Percentiles rank a stretch among this genome's conserved stretches.
phyloP scores from a whole-genome alignment of 129 eudicot species.

The Chrysanthemum seticuspe region DNA sequence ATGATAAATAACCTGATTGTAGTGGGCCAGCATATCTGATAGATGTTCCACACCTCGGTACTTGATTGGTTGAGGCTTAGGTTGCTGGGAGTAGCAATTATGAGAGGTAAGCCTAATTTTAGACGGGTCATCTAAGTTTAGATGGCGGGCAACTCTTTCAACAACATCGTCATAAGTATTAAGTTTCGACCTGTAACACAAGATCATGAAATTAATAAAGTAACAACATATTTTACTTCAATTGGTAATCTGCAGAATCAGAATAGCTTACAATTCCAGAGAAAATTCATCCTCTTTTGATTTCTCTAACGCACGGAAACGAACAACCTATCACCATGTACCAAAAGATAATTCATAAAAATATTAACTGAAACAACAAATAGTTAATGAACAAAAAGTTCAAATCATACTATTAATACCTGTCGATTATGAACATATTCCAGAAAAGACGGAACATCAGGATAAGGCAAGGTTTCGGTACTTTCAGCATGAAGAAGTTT shows the following conservation, averaged over 20 bases:
- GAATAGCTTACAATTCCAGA: slow-evolving; percentile 58
- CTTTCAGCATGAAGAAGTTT: slow-evolving; percentile 44
- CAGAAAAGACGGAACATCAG: slow-evolving; percentile 81
- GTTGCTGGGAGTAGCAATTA: slow-evolving; percentile 83
- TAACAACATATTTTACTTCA: not conserved
- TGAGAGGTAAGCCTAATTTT: slow-evolving; percentile 86
- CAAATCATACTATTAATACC: slow-evolving; percentile 31
- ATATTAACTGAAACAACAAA: no score
- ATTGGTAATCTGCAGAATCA: not conserved
- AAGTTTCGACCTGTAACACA: slow-evolving; percentile 61
- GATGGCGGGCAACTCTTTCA: slow-evolving; percentile 59
- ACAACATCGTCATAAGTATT: slow-evolving; percentile 81
- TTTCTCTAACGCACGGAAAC: slow-evolving; percentile 65
- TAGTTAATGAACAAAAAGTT: no score
- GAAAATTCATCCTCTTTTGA: slow-evolving; percentile 81
- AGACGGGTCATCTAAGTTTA: slow-evolving; percentile 65
- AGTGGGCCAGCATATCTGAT: slow-evolving; percentile 72
- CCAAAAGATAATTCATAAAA: not conserved
- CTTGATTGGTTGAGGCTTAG: slow-evolving; percentile 80
- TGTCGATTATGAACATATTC: slow-evolving; percentile 84
- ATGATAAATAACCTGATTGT: slow-evolving; percentile 61
- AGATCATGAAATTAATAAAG: not conserved
- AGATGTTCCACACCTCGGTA: slow-evolving; percentile 70
- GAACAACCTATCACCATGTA: slow-evolving; percentile 51
- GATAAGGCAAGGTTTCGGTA: slow-evolving; percentile 54